Evolutionary conservation across 2,329 filamentous ascomycete species (phyloP).

Genomic region (Aspergillus viridinutans): DNA sequence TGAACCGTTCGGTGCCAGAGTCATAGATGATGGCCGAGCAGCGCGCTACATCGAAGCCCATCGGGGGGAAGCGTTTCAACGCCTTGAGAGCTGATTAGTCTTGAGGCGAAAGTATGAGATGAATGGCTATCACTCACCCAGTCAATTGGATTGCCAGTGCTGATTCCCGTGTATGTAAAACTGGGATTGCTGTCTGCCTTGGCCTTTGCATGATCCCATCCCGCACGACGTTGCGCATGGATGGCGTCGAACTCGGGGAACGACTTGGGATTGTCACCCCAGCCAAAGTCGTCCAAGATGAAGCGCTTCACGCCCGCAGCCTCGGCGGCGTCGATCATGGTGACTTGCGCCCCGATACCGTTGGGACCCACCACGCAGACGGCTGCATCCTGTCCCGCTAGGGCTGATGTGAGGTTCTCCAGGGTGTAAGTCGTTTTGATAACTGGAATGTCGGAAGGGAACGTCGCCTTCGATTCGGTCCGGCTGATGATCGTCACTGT

Average conservation of each 20-base stretch:
- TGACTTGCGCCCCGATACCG: constrained; percentile 44
- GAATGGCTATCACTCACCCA: not conserved
- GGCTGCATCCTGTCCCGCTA: constrained; percentile 56
- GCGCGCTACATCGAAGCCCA: constrained; percentile 3
- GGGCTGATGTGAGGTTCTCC: constrained; percentile 35
- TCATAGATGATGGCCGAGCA: constrained; percentile 7
- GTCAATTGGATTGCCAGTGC: constrained; percentile 5
- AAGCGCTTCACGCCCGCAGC: constrained; percentile 59
- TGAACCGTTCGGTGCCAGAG: constrained; percentile 5
- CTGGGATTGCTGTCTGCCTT: not conserved
- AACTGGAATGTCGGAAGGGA: not conserved
- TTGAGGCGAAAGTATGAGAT: not conserved
- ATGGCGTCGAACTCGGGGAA: constrained; percentile 2
- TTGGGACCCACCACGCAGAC: constrained; percentile 45
- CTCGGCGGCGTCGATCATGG: constrained; percentile 56
- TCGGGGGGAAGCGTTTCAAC: constrained; percentile 2
- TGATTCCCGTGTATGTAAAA: constrained; percentile 7
- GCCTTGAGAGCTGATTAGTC: not conserved
- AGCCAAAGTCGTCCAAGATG: constrained; percentile 56
- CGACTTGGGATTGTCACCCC: not conserved
- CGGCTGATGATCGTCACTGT: constrained; percentile 5
- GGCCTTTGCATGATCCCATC: constrained; percentile 1
- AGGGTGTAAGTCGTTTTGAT: constrained; percentile 26
- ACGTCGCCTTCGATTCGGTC: constrained; percentile 1
- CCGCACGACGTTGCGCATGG: not conserved